These are phyloP conservation scores for Tanacetum coccineum DNA, from an alignment of 129 eudicot species.

Conservation along the genomic window DNA sequence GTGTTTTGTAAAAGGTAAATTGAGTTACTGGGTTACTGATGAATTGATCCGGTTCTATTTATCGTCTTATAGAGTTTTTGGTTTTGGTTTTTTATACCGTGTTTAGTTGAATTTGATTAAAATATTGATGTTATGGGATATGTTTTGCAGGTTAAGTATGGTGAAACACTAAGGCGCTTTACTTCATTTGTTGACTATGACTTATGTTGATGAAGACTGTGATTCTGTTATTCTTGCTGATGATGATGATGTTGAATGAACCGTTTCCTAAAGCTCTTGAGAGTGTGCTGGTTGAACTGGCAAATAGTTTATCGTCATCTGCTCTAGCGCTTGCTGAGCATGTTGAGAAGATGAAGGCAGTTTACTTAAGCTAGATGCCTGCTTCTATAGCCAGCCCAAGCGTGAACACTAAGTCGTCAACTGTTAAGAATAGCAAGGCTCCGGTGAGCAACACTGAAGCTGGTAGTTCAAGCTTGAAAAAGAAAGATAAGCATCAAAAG, in stretches of 20 bases:
- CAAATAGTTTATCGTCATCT: conserved; percentile 42
- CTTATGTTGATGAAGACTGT: conserved; percentile 79
- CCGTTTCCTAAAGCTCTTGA: conserved; percentile 37
- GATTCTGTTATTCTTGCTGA: conserved; percentile 81
- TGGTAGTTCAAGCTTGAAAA: too few relatives aligned
- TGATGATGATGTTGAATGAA: conserved; percentile 77
- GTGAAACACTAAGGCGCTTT: too few relatives aligned
- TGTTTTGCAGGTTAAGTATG: conserved; percentile 68
- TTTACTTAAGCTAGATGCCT: background rate
- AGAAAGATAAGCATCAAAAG: too few relatives aligned
- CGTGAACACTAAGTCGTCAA: too few relatives aligned
- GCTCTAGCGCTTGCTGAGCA: conserved; percentile 37
- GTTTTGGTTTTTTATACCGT: background rate
- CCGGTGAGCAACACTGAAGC: too few relatives aligned
- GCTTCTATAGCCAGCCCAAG: too few relatives aligned
- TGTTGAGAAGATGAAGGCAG: conserved; percentile 40
- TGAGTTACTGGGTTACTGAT: too few relatives aligned
- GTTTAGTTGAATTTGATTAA: conserved; percentile 8
- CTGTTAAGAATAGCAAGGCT: too few relatives aligned
- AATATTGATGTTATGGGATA: background rate
- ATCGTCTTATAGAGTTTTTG: background rate
- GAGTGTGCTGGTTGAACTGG: conserved; percentile 39
- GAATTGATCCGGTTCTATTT: too few relatives aligned
- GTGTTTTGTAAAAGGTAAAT: too few relatives aligned
- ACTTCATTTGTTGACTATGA: conserved; percentile 49